These are phyloP conservation scores for Naganishia cerealis DNA, from an alignment of 1,284 basidiomycete species.

Conservation along the genomic window DNA sequence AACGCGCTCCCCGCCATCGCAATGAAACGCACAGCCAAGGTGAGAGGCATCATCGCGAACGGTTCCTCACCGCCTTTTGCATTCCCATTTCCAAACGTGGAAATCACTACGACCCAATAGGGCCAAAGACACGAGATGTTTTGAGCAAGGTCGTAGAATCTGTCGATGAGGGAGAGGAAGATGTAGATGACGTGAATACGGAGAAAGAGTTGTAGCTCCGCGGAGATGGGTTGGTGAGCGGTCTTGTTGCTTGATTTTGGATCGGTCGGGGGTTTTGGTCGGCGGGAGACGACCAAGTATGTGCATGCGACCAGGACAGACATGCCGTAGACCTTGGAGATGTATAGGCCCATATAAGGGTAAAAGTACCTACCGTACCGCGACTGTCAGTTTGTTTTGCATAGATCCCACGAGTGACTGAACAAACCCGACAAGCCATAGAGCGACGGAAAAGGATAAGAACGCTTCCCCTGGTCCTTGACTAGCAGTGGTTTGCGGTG, in stretches of 20 bases:
- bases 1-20: constrained; percentile 3
- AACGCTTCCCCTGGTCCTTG: background rate
- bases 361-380: constrained; percentile 4
- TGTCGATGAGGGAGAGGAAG: background rate
- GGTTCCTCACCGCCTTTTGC: background rate
- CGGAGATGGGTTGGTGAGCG: background rate
- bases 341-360: constrained; percentile 2
- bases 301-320: background rate
- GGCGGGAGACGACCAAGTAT: background rate
- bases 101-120: constrained; percentile 11
- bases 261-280: background rate
- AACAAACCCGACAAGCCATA: background rate
- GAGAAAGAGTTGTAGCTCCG: constrained; percentile 2
- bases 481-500: background rate
- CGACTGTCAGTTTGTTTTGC: background rate
- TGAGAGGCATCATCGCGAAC: too few species aligned
- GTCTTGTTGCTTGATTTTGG: background rate
- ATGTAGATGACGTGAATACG: constrained; percentile 10
- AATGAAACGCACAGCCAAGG: too few species aligned
- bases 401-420: background rate
- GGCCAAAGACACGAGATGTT: constrained; percentile 14
- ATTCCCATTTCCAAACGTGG: constrained; percentile 3
- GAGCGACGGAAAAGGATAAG: background rate
- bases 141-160: background rate
- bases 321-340: constrained; percentile 10